These are phyloP conservation scores for Metschnikowia anglica DNA, from an alignment of 805 yeast species.

Conservation along the genomic window DNA sequence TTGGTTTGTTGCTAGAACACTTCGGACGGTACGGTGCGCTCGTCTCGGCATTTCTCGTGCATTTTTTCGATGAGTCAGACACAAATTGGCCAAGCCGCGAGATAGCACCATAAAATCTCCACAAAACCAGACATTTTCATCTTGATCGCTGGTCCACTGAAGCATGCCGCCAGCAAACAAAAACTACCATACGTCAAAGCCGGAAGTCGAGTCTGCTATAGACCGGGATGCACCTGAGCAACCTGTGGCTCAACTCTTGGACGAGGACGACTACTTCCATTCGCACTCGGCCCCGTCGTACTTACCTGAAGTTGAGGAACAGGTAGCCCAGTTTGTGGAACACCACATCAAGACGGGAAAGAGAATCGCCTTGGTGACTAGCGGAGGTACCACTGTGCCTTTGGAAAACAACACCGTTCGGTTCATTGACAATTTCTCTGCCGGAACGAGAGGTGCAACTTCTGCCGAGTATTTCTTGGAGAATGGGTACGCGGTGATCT, in stretches of 20 bases:
- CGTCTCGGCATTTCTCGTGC: too few relatives aligned
- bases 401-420: constrained; percentile 95
- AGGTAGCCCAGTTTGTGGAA: constrained; percentile 61
- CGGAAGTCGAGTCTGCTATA: constrained; percentile 70
- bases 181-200: constrained; percentile 56
- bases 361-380: constrained; percentile 78
- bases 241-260: constrained; percentile 70
- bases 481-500: constrained; percentile 87
- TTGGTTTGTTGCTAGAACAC: too few relatives aligned
- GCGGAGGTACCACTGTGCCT: constrained; percentile 98
- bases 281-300: constrained; percentile 74
- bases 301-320: constrained; percentile 56
- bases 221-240: constrained; percentile 74
- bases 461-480: constrained; percentile 89
- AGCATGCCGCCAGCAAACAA: constrained; percentile 7
- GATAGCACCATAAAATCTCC: not conserved
- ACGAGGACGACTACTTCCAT: constrained; percentile 75
- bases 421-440: constrained; percentile 94
- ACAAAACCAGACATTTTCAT: not conserved
- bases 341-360: constrained; percentile 47
- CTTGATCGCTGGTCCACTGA: too few relatives aligned
- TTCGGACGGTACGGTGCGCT: too few relatives aligned
- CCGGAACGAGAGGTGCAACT: constrained; percentile 97
- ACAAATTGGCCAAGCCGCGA: too few relatives aligned
- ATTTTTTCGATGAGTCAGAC: too few relatives aligned